These are phyloP conservation scores for Escallonia herrerae DNA, from an alignment of 129 eudicot genomes.

Conservation along the genomic window DNA sequence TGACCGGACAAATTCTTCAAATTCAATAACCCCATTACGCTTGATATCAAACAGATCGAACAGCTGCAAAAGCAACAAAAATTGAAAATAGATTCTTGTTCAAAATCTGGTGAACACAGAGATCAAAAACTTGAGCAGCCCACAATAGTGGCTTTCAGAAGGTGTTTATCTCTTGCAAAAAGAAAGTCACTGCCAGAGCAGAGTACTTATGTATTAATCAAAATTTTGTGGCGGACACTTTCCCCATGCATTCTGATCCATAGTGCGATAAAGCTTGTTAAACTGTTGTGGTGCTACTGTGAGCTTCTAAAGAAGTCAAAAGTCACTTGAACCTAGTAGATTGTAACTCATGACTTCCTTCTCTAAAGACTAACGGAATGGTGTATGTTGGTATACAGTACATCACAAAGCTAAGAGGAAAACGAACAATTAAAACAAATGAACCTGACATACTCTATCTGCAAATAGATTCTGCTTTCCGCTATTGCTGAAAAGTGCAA, in stretches of 20 bases:
- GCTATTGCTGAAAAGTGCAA: conserved; percentile 60
- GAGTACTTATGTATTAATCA: no score
- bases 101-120: background rate
- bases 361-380: background rate
- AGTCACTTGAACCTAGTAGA: background rate
- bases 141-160: no score
- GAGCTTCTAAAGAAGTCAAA: background rate
- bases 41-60: conserved; percentile 74
- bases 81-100: background rate
- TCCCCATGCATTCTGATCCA: background rate
- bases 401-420: background rate
- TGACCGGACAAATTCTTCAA: conserved; percentile 78
- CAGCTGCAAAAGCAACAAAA: conserved; percentile 32
- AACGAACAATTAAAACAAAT: background rate
- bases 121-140: background rate
- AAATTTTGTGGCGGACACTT: background rate
- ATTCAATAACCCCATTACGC: conserved; percentile 72
- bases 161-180: no score
- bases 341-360: background rate
- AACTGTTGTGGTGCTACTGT: background rate
- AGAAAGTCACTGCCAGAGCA: no score
- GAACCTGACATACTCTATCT: conserved; percentile 49
- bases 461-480: conserved; percentile 50
- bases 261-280: background rate
- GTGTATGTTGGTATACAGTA: background rate